phyloP scores from a whole-genome alignment of 768 basidiomycete genomes.

The Scleroderma citrinum region DNA sequence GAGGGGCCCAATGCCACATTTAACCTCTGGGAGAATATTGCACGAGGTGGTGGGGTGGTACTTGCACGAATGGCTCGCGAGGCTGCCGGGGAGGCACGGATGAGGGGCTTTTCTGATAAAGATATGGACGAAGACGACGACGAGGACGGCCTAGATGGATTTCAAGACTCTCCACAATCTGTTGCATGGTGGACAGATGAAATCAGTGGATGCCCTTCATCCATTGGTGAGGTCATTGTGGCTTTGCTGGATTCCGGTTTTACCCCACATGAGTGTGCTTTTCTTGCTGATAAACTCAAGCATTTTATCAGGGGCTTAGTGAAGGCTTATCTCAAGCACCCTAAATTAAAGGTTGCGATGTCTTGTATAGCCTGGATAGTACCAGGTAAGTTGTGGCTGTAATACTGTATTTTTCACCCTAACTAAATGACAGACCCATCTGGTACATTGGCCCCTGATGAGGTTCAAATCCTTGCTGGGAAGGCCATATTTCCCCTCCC shows the following conservation, averaged over 20 bases:
- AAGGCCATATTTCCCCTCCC: constrained; percentile 32
- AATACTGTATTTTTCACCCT: background rate
- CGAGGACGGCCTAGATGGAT: constrained; percentile 27
- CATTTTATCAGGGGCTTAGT: constrained; percentile 42
- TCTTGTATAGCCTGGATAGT: constrained; percentile 59
- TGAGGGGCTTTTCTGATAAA: constrained; percentile 35
- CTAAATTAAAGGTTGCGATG: constrained; percentile 47
- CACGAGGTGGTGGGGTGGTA: constrained; percentile 37
- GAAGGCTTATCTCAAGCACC: constrained; percentile 36
- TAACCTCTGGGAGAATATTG: constrained; percentile 36
- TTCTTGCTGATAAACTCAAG: constrained; percentile 50
- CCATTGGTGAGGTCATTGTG: constrained; percentile 57
- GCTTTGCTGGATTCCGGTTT: constrained; percentile 56
- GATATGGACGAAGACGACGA: constrained; percentile 37
- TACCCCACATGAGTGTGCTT: constrained; percentile 39
- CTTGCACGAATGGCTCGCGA: constrained; percentile 32
- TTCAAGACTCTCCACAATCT: constrained; percentile 35
- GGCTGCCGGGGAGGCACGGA: constrained; percentile 32
- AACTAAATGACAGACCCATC: constrained; percentile 38
- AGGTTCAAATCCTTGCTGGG: constrained; percentile 55
- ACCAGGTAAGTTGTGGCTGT: constrained; percentile 38
- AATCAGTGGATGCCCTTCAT: constrained; percentile 52
- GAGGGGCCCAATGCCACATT: constrained; percentile 36
- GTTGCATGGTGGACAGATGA: constrained; percentile 67
- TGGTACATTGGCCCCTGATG: constrained; percentile 44